These are phyloP conservation scores for Cercospora berteroae DNA, from an alignment of 2,329 filamentous ascomycete genomes.

Conservation along the genomic window DNA sequence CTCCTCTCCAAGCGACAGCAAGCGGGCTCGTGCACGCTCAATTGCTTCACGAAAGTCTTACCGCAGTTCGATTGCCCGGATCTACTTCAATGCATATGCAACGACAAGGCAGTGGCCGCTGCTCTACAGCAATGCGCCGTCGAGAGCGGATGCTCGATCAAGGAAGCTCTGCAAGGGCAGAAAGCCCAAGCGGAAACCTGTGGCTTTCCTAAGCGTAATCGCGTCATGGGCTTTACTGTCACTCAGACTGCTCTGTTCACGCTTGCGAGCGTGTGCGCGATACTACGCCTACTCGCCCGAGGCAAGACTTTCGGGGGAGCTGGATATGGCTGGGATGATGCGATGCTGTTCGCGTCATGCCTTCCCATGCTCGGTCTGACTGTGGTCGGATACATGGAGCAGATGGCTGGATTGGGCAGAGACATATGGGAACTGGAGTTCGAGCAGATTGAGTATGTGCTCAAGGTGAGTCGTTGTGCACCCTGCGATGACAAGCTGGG, in stretches of 20 bases:
- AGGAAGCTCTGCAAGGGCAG: conserved; percentile 5
- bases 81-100: conserved; percentile 6
- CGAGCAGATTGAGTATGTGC: background rate
- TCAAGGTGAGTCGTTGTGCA: conserved; percentile 1
- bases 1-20: background rate
- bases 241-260: conserved; percentile 1
- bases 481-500: background rate
- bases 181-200: conserved; percentile 3
- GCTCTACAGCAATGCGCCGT: conserved; percentile 5
- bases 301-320: conserved; percentile 3
- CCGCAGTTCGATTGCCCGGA: conserved; percentile 13
- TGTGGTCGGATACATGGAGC: conserved; percentile 2
- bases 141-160: conserved; percentile 5
- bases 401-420: conserved; percentile 3
- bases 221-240: background rate
- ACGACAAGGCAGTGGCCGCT: conserved; percentile 1
- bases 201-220: conserved; percentile 4
- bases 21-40: background rate
- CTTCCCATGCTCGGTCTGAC: conserved; percentile 7
- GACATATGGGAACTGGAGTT: conserved; percentile 10
- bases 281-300: conserved; percentile 4
- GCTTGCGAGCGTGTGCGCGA: background rate
- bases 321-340: conserved; percentile 11
- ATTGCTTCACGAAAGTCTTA: conserved; percentile 8
- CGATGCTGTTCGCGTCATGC: background rate